Conservation (phyloP, 139 green algal genomes). For the Protoeuglena noctilucae region DNA sequence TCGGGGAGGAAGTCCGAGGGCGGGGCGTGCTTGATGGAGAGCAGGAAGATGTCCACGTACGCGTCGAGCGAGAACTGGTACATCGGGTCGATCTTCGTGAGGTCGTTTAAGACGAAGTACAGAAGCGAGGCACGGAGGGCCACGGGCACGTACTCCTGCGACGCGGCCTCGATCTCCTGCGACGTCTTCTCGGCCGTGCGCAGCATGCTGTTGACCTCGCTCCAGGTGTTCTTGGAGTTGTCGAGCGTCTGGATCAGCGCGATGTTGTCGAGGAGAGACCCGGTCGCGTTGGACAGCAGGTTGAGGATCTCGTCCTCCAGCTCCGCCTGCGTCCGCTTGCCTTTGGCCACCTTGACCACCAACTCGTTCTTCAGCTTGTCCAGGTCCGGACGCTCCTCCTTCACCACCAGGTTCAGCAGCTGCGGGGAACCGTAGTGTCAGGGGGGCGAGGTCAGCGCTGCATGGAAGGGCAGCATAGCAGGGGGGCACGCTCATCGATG, state of each 20-base stretch:
- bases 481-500: too few species aligned
- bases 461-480: too few species aligned
- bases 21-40: conserved; percentile 33
- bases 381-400: conserved; percentile 57
- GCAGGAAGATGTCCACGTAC: conserved; percentile 62
- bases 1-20: conserved; percentile 33
- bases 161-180: conserved; percentile 50
- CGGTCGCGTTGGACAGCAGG: conserved; percentile 48
- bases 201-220: conserved; percentile 48
- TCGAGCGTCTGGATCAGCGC: conserved; percentile 67
- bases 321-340: conserved; percentile 56
- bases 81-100: conserved; percentile 61
- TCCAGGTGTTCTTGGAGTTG: conserved; percentile 55
- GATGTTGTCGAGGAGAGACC: conserved; percentile 62
- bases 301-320: conserved; percentile 65
- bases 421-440: too few species aligned
- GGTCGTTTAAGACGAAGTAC: conserved; percentile 69
- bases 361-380: conserved; percentile 80
- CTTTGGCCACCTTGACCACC: conserved; percentile 59
- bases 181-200: conserved; percentile 51
- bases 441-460: too few species aligned
- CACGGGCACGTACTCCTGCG: conserved; percentile 42
- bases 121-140: conserved; percentile 44
- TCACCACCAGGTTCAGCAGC: conserved; percentile 61
- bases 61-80: conserved; percentile 79